Evolutionary conservation across 2,329 filamentous ascomycete genomes (phyloP), one percentile per base, ranked within the genome.

Genomic region (Teratosphaeria viscida): DNA sequence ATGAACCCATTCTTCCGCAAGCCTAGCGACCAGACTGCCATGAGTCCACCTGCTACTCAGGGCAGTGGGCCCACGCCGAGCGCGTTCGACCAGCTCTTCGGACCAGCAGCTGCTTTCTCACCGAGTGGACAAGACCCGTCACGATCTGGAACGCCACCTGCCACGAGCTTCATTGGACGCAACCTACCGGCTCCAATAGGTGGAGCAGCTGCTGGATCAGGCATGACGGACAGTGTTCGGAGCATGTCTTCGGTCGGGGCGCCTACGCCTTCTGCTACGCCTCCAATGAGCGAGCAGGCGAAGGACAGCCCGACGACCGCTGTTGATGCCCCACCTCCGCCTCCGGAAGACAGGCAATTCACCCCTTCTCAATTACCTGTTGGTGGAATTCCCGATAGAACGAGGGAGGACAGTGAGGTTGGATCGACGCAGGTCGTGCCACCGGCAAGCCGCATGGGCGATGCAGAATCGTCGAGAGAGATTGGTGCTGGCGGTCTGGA

Each of bases 1-100:
- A 96, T 91, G 69, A 99, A 99, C 72, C 94, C 94, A 0, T 99
- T 99, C 79, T 96, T 96, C 78, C 86, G 90, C 69, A 81, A 80
- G 60, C 76, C 79, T 11, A 68, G 67, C 43, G 59, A 66, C 37
- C 63, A 66, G 14, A 58, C 67, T 10, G 61, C 63, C 12, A 70
- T 66, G 49, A 67, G 67, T 12, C 64, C 63, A 27, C 47, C 64
- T 10, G 56, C 58, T 6, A 39, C 58, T 12, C 35, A 62, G 32
- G 37, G 62, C 16, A 55, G 59, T 27, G 69, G 67, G 35, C 70
- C 71, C 11, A 72, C 65, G 8, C 69, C 70, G 7, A 73, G 70
- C 59, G 72, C 72, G 1, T 74, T 74, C 37, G 71, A 74, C 60
- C 65, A 70, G 8, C 60, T 74, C 6, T 73, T 74, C 56, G 68